These are phyloP conservation scores for Aspergillus sclerotialis DNA, from an alignment of 2,329 filamentous ascomycete genomes.

Conservation along the genomic window DNA sequence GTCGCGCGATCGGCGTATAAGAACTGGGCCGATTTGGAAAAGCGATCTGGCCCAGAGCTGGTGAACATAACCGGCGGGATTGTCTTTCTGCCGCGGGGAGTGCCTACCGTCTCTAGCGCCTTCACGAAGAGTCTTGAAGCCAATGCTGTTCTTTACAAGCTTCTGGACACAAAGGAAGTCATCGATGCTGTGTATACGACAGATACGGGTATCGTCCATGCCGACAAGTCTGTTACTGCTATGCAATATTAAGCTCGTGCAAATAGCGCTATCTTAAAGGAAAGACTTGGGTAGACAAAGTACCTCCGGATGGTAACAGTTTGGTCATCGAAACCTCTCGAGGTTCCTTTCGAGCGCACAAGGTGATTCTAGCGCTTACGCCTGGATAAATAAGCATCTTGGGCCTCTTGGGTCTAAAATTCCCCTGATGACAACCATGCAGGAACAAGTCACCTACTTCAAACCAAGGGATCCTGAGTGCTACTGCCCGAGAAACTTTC, in stretches of 20 bases:
- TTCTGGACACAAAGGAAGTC: conserved; percentile 14
- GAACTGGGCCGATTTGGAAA: conserved; percentile 22
- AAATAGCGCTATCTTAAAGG: conserved; percentile 17
- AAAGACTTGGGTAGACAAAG: conserved; percentile 13
- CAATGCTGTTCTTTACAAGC: conserved; percentile 15
- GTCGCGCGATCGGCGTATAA: conserved; percentile 37
- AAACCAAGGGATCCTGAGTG: conserved; percentile 13
- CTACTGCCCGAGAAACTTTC: conserved; percentile 13
- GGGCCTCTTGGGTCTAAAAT: conserved; percentile 14
- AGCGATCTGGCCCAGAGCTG: conserved; percentile 11
- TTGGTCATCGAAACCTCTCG: conserved; percentile 17
- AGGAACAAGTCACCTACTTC: conserved; percentile 23
- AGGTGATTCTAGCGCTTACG: conserved; percentile 19
- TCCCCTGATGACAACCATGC: conserved; percentile 17
- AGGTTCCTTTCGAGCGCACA: conserved; percentile 11
- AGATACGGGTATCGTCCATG: conserved; percentile 21
- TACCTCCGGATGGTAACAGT: conserved; percentile 9
- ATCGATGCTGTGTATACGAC: conserved; percentile 18
- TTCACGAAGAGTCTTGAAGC: conserved; percentile 13
- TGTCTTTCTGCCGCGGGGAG: conserved; percentile 13
- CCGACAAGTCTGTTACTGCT: conserved; percentile 14
- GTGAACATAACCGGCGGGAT: conserved; percentile 20
- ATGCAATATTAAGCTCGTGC: conserved; percentile 15
- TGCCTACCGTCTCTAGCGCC: conserved; percentile 6
- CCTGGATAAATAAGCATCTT: conserved; percentile 21